A percentile compares a stretch with the other conserved stretches of the same genome.
These are phyloP conservation scores for Globisporangium viniferum DNA, from an alignment of 352 stramenopile species.

Conservation along the genomic window DNA sequence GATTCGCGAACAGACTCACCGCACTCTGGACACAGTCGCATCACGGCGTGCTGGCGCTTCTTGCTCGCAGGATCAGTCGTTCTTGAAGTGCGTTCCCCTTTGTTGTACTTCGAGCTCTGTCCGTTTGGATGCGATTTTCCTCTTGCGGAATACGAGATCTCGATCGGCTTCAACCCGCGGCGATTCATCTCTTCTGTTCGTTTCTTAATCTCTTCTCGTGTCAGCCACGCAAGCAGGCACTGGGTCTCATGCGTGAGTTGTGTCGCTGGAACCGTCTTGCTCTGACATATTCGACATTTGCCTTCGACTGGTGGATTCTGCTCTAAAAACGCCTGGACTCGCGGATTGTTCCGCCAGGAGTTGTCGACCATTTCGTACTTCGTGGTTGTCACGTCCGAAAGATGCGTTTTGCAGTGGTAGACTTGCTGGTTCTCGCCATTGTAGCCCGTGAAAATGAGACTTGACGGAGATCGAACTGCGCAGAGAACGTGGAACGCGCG, in stretches of 20 bases:
- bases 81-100: constrained; percentile 10
- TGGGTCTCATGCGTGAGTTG: constrained; percentile 54
- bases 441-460: constrained; percentile 78
- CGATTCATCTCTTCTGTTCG: constrained; percentile 36
- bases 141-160: constrained; percentile 41
- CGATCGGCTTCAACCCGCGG: constrained; percentile 27
- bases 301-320: constrained; percentile 24
- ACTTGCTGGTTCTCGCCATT: constrained; percentile 74
- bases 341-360: constrained; percentile 40
- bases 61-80: constrained; percentile 20
- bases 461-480: constrained; percentile 66
- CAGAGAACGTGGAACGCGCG: constrained; percentile 83
- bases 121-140: constrained; percentile 28
- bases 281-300: constrained; percentile 60
- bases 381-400: constrained; percentile 52
- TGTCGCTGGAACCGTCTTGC: constrained; percentile 36
- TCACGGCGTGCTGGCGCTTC: constrained; percentile 36
- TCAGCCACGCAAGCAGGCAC: constrained; percentile 60
- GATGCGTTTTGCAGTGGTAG: constrained; percentile 80
- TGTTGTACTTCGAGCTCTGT: constrained; percentile 12
- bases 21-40: constrained; percentile 63
- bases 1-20: constrained; percentile 58
- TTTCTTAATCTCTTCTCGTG: constrained; percentile 35
- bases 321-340: constrained; percentile 25
- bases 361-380: constrained; percentile 70